Base-by-base conservation (phyloP, 1,284 basidiomycete genomes). In the Phenoliferia sp. region DNA sequence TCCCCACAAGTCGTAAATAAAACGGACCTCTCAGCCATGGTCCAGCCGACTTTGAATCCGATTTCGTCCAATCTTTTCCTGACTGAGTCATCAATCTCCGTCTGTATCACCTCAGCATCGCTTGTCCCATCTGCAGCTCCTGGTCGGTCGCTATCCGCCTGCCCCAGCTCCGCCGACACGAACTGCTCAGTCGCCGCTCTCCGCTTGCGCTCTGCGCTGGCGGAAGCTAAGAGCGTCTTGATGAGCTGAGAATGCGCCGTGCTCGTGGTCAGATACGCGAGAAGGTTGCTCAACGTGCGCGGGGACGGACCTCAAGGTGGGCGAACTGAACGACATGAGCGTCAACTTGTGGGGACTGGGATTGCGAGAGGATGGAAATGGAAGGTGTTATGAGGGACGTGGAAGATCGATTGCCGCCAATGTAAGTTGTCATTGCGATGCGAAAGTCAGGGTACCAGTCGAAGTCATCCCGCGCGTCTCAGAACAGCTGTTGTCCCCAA, bases 201-300 rank as follows among this genome's bases (percentile, higher is more conserved):
- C 32, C 17, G 26, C 35, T 22, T 66, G 60, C 15, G 65, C 54
- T 22, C 16, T 16, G 26, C 75, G 63, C 59, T 73, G 3, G 72
- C 74, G 61, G 61, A 66, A 35, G 77, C 79, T 58, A 72, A 78
- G 60, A 74, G 78, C 67, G 77, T 22, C 29, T 6, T 56, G 61
- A 22, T 63, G 66, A n/a, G 66, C 69, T 39, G 66, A 33, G 28
- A 72, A 1, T 85, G 83, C 22, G 88, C 90, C 15, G 89, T 94
- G 4, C 87, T 90, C 50, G 73, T 75, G 62, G 74, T 76, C 26
- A 56, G 12, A 7, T 33, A 22, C 39, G 3, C 2, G 31, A 5
- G 3, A 19, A 15, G 29, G 15, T 29, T 10, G 44, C 50, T 12
- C 15, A 3, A 29, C n/a, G 4, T 26, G 6, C 5, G 3, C 5